Conservation (phyloP, 345 rosid species). For the Boechera retrofracta region DNA sequence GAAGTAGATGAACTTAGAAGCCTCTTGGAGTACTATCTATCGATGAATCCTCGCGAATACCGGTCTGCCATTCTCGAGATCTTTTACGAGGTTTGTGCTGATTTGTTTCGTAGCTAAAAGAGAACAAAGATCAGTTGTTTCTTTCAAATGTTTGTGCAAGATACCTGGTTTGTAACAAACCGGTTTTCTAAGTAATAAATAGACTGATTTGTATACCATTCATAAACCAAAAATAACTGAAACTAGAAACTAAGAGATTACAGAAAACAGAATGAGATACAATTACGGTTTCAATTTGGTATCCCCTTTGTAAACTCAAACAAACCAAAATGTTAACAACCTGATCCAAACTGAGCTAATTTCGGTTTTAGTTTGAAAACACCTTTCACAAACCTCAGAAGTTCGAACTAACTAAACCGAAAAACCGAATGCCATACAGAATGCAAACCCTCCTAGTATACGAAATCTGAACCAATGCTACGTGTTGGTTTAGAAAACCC, state of each 20-base stretch:
- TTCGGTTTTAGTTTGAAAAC: not conserved
- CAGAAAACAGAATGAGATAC: not conserved
- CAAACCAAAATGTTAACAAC: not conserved
- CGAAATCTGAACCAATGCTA: not conserved
- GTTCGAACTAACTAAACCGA: not conserved
- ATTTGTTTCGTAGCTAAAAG: constrained; percentile 60
- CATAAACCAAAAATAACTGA: not conserved
- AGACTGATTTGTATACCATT: constrained; percentile 10
- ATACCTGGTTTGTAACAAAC: constrained; percentile 24
- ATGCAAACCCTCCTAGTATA: not conserved
- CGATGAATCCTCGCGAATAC: constrained; percentile 73
- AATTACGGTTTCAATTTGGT: not conserved
- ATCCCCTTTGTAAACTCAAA: not conserved
- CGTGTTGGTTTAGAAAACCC: not conserved
- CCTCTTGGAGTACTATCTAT: constrained; percentile 79
- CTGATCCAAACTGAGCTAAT: not conserved
- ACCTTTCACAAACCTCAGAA: not conserved
- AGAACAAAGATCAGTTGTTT: constrained; percentile 21
- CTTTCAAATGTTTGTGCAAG: constrained; percentile 29
- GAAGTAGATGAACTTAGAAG: constrained; percentile 72
- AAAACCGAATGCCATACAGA: not conserved
- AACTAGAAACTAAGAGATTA: not conserved
- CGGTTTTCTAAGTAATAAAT: constrained; percentile 18
- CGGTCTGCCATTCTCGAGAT: constrained; percentile 68
- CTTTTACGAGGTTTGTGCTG: constrained; percentile 80